Evolutionary conservation across 1,139 yeast species (phyloP), one percentile per base, ranked within the genome.

Genomic region (Scheffersomyces stambukii): DNA sequence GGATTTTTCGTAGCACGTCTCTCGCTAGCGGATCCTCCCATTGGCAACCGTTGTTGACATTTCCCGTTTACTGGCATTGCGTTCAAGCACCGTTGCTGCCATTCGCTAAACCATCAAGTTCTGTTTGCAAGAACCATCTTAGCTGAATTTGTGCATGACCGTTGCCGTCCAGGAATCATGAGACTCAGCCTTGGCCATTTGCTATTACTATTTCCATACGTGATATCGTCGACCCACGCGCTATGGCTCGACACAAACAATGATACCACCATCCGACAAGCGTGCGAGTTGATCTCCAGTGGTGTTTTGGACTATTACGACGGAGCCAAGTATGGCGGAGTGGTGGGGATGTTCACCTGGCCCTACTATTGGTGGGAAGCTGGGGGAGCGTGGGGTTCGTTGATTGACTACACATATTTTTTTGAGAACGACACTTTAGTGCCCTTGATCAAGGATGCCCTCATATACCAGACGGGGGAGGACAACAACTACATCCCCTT

Each of bases 361-460:
- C 94, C 94, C 2, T 83, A 82, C 60, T 84, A 81, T 64, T 86
- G 96, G 96, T 86, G 95, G 95, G 84, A 81, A 60, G 91, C 93
- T 24, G 95, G 95, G 40, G 94, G 86, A 35, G 86, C 84, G 1
- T 80, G 85, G 77, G 91, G 89, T 8, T 72, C 85, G 8, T 48
- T 85, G 58, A 59, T 85, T 30, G 89, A 81, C 50, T 81, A 77
- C 49, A 64, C 79, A 46, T 71, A 61, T 42, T 71, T 72, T 49
- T 77, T 86, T 52, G 60, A 72, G 19, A 78, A 84, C 54, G 70
- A 70, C 45, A 72, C 85, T 1, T 80, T 65, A 45, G 75, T 68
- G 36, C 63, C 64, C 4, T 42, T 72, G 16, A 67, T 82, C 38
- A 74, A 72, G 45, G 59, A 66, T 16, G 81, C 88, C 4, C 48